These are phyloP conservation scores for Chenopodium berlandieri DNA, from an alignment of 148 eudicot species.

Conservation along the genomic window DNA sequence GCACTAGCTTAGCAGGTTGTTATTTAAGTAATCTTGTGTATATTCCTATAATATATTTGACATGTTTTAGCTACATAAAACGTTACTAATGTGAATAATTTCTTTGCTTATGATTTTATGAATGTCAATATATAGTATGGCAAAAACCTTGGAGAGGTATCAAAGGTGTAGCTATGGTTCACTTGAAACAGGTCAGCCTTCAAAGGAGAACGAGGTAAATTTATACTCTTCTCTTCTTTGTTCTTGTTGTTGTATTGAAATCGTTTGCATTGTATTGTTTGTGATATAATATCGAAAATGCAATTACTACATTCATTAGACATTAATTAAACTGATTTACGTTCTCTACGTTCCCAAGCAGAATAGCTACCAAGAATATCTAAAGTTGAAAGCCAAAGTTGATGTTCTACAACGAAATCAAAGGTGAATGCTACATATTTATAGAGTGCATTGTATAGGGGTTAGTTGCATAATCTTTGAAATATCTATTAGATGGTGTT, in stretches of 20 bases:
- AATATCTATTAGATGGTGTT: not conserved
- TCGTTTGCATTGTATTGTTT: no score
- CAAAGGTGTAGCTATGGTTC: conserved; percentile 68
- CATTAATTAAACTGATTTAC: not conserved
- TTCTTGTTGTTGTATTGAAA: not conserved
- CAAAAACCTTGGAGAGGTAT: conserved; percentile 69
- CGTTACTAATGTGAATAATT: not conserved
- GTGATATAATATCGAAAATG: not conserved
- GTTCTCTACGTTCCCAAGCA: conserved; percentile 23
- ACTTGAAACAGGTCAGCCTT: conserved; percentile 44
- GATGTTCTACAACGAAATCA: conserved; percentile 71
- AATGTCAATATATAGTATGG: conserved; percentile 40
- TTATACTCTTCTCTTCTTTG: not conserved
- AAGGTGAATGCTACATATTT: conserved; percentile 40
- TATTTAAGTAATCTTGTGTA: no score
- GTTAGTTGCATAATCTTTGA: not conserved
- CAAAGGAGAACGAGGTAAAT: conserved; percentile 52
- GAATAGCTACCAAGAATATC: conserved; percentile 64
- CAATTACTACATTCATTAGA: no score
- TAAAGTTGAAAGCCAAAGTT: conserved; percentile 66
- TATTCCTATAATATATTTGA: no score
- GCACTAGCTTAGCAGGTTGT: no score
- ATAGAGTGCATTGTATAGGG: not conserved
- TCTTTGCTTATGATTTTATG: not conserved
- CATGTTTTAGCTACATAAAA: not conserved